Base-by-base conservation (phyloP, 2,329 filamentous ascomycete genomes). In the Trichoderma guizhouense region DNA sequence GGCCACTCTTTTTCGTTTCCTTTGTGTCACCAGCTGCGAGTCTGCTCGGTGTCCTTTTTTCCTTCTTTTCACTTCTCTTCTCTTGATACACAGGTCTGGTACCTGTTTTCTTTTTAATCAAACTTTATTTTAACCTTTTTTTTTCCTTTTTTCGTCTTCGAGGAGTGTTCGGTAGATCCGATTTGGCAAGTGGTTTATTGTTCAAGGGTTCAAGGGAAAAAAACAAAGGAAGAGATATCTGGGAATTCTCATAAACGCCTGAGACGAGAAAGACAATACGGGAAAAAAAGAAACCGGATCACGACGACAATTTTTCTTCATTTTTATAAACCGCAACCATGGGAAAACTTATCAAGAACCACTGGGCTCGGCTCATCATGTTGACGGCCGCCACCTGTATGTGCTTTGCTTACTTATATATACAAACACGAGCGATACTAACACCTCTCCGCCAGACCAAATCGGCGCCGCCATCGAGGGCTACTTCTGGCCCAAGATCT, bases 341-440 rank as follows among this genome's bases (percentile, higher is more conserved):
- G 96, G 96, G 96, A 83, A 96, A 92, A 84, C 91, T 99, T 80
- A 98, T 99, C 86, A 99, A 99, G 88, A 98, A 98, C 86, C 96
- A 99, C 86, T 97, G 94, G 94, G 96, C 94, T 77, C 92, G 96
- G 73, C 91, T 99, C 79, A 96, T 99, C 79, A 88, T 97, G 82
- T 86, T 99, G 80, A 93, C 93, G 32, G 94, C 96, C 47, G 92
- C 93, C 75, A 82, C 86, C 71, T 95, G 92, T 94, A 89, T 73
- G 86, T 84, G 18, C 21, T 11, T n/a, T n/a, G 1, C 18, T 36
- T 14, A 15, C 32, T 34, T 24, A 18, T 14, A 18, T 24, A 34
- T 30, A 28, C 15, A 15, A 9, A 57, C 7, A 36, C 24, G 43
- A 2, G 4, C 2, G 11, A 15, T 9, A 43, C 65, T 69, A 47